Percentiles rank a stretch among this genome's conserved stretches.
Evolutionary conservation across 2,329 filamentous ascomycete genomes (phyloP).

Genomic region (Pyrenophora seminiperda): DNA sequence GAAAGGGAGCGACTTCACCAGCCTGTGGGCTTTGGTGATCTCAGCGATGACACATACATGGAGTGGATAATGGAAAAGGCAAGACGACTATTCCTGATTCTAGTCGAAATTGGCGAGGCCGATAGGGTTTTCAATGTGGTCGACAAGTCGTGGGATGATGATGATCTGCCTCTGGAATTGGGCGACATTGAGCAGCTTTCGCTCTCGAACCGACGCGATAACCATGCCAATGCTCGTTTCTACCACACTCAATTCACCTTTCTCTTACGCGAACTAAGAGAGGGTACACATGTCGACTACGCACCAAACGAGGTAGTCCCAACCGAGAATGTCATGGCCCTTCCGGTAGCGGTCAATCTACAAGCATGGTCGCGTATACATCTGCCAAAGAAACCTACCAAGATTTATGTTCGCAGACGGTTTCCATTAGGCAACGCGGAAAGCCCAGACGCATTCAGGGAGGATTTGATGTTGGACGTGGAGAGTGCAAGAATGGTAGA

Average conservation of each 20-base stretch:
- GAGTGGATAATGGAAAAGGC: constrained; percentile 76
- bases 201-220: constrained; percentile 64
- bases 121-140: constrained; percentile 77
- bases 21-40: constrained; percentile 69
- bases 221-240: constrained; percentile 70
- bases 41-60: constrained; percentile 76
- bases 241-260: constrained; percentile 73
- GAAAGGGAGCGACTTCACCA: constrained; percentile 67
- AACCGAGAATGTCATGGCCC: constrained; percentile 67
- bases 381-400: constrained; percentile 65
- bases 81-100: constrained; percentile 71
- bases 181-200: constrained; percentile 69
- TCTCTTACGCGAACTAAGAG: constrained; percentile 66
- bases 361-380: constrained; percentile 65
- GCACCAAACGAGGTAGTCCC: constrained; percentile 71
- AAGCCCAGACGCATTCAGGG: constrained; percentile 35
- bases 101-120: constrained; percentile 70
- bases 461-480: constrained; percentile 66
- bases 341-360: constrained; percentile 55
- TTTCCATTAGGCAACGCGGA: constrained; percentile 57
- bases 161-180: constrained; percentile 70
- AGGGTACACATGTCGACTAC: constrained; percentile 67
- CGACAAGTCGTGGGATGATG: constrained; percentile 77
- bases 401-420: constrained; percentile 62
- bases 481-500: constrained; percentile 63